Conservation (phyloP, 805 yeast genomes). For the Lipomyces mesembrius region DNA sequence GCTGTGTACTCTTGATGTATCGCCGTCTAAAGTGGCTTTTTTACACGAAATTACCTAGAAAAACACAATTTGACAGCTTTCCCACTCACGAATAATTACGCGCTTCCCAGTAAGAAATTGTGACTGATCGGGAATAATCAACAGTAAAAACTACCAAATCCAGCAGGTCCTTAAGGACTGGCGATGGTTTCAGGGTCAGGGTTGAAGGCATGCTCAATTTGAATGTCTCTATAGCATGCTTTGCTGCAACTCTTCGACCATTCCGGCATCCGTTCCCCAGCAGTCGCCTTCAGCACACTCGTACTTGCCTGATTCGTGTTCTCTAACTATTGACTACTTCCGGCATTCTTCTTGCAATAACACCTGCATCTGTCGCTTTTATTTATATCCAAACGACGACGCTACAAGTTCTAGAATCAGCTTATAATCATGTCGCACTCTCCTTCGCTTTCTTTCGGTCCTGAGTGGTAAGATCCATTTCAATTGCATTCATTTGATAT, state of each 20-base stretch:
- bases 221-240: not conserved
- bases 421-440: slow-evolving; percentile 41
- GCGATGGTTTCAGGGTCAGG: not conserved
- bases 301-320: not conserved
- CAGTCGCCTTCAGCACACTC: not conserved
- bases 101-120: too few relatives aligned
- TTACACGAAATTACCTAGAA: too few relatives aligned
- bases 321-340: not conserved
- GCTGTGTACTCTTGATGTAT: too few relatives aligned
- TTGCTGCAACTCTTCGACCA: not conserved
- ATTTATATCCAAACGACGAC: not conserved
- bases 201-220: not conserved
- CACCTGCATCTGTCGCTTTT: not conserved
- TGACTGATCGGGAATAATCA: too few relatives aligned
- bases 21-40: too few relatives aligned
- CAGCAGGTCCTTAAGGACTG: too few relatives aligned
- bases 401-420: not conserved
- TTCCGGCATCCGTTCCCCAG: not conserved
- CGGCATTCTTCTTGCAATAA: not conserved
- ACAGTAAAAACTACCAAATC: too few relatives aligned
- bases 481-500: not conserved
- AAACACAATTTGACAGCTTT: too few relatives aligned
- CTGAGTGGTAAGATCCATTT: slow-evolving; percentile 43
- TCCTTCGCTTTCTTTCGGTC: slow-evolving; percentile 42
- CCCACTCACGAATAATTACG: too few relatives aligned